Percentiles rank a stretch among this genome's conserved stretches.
These are phyloP conservation scores for Eimeria maxima DNA, from an alignment of 169 alveolate genomes.

Conservation along the genomic window DNA sequence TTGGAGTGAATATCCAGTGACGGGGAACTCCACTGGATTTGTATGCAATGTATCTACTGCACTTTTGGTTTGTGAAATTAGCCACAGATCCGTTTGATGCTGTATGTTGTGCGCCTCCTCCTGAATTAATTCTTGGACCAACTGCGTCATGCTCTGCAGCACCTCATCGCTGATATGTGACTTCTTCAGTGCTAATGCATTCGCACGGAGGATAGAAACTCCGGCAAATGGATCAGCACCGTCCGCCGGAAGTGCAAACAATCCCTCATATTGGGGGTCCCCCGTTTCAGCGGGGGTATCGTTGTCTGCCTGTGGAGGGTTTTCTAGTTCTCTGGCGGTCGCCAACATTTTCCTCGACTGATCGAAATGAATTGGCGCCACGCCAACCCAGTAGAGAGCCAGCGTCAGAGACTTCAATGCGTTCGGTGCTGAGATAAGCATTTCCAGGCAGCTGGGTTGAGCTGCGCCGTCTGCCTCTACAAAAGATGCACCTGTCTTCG, in stretches of 20 bases:
- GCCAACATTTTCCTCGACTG: not conserved
- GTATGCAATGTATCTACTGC: constrained; percentile 52
- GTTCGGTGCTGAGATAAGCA: not conserved
- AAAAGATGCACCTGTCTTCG: not conserved
- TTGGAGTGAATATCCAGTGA: constrained; percentile 31
- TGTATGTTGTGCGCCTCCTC: constrained; percentile 64
- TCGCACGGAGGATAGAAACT: constrained; percentile 61
- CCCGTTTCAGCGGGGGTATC: not conserved
- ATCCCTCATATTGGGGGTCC: not conserved
- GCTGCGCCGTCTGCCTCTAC: not conserved
- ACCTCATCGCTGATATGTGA: constrained; percentile 38
- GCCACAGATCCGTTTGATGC: constrained; percentile 63
- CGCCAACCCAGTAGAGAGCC: constrained; percentile 52
- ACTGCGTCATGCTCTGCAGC: constrained; percentile 9
- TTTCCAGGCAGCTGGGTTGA: not conserved
- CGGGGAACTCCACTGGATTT: constrained; percentile 15
- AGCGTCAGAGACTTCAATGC: not conserved
- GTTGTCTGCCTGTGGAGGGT: not conserved
- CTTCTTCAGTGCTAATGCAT: constrained; percentile 33
- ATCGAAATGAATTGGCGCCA: not conserved
- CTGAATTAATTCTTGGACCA: constrained; percentile 4
- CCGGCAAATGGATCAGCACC: constrained; percentile 60
- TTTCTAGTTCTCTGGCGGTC: not conserved
- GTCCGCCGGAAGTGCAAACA: constrained; percentile 24
- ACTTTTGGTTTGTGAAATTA: constrained; percentile 35